Base-by-base conservation (phyloP, 768 basidiomycete species). In the Hypholoma fasciculare region DNA sequence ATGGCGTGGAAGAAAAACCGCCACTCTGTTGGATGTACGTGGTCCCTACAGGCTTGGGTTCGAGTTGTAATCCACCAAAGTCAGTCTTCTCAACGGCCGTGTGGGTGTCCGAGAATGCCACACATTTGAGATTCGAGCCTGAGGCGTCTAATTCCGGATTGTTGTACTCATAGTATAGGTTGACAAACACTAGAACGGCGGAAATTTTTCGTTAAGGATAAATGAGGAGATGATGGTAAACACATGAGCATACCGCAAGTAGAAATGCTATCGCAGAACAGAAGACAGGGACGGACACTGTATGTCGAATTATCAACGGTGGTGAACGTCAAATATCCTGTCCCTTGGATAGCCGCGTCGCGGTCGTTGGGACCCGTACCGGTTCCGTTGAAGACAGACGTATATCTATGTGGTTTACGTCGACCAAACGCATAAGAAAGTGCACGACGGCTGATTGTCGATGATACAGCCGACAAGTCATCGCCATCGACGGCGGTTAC, bases 301-400 rank as follows among this genome's bases (percentile, higher is more conserved):
- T 57, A 57, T 17, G 56, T 57, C 30, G 48, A 49, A 16, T 57
- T 57, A n/a, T 42, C 37, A n/a, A 57, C 56, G n/a, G 56, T 57
- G 39, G 56, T 57, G 26, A 49, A 57, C 1, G 56, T 57, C 27
- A 57, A 17, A 38, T 49, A 57, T 9, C 48, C 56, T 1, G 56
- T 57, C 7, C 56, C 56, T 8, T 30, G 38, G 19, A 57, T 50
- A 23, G 56, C 50, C 3, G 48, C 56, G 27, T 57, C 56, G 16
- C 53, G 53, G 34, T 54, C 53, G 12, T 47, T 37, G 17, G 53
- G 53, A 8, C 53, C 53, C 4, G 53, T 54, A 2, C 53, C 53
- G 7, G 53, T 36, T 13, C 53, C 53, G 40, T 30, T 46, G 53
- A 54, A 57, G 4, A 49, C 56, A 17, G 50, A 37, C 8, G 49